Conservation (phyloP, 1,139 yeast genomes). For the Insectozyma bohioensis region DNA sequence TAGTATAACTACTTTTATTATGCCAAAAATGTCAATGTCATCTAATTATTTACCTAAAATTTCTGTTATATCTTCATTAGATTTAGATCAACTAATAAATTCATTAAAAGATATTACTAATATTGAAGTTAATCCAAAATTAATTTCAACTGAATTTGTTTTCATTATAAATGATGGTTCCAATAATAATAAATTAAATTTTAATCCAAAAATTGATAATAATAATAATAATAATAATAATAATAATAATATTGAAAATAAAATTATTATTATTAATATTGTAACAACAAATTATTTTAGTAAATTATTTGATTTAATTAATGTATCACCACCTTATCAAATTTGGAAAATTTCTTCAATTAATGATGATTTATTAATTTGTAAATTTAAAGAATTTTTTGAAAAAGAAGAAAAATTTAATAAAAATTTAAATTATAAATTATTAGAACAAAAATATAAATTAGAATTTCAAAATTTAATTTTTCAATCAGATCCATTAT, state of each 20-base stretch:
- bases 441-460: slow-evolving; percentile 32
- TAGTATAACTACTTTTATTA: slow-evolving; percentile 33
- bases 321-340: slow-evolving; percentile 35
- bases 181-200: slow-evolving; percentile 23
- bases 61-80: slow-evolving; percentile 20
- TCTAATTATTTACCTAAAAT: slow-evolving; percentile 16
- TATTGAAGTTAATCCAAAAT: slow-evolving; percentile 4
- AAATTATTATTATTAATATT: slow-evolving; percentile 40
- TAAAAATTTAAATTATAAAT: slow-evolving; percentile 31
- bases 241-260: slow-evolving; percentile 11
- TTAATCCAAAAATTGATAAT: slow-evolving; percentile 6
- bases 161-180: slow-evolving; percentile 46
- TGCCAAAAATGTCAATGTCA: slow-evolving; percentile 37
- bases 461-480: slow-evolving; percentile 29
- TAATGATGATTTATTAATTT: slow-evolving; percentile 20
- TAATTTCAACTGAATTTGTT: slow-evolving; percentile 25
- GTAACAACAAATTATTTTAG: slow-evolving; percentile 42
- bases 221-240: slow-evolving; percentile 27
- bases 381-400: slow-evolving; percentile 27
- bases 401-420: slow-evolving; percentile 26
- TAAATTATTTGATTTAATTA: slow-evolving; percentile 39
- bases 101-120: slow-evolving; percentile 1
- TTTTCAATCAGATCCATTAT: slow-evolving; percentile 35
- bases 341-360: slow-evolving; percentile 43
- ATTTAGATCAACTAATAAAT: slow-evolving; percentile 3